Base-by-base conservation (phyloP, 75 land plant genomes). In the Sequoiadendron giganteum region DNA sequence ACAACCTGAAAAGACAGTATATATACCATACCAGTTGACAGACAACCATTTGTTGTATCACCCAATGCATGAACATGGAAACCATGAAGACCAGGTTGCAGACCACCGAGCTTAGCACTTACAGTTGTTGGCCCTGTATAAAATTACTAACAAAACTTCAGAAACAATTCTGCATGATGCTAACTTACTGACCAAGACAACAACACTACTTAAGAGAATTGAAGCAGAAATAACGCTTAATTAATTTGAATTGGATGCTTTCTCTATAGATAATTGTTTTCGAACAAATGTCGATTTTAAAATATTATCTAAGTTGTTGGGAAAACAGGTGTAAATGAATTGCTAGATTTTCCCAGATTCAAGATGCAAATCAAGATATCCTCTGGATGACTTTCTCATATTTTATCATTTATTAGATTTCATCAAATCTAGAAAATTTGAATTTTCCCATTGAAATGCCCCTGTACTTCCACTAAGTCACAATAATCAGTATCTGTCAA, bases 21-120 rank as follows among this genome's bases (percentile, higher is more conserved):
- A 48, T 47, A 54, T n/a, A 79, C 84, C 30, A 87, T 93, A 95
- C 98, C 97, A 89, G 95, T 96, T 58, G 97, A 95, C 92, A 94
- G 91, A 93, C 97, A 95, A 45, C 98, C 98, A 88, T 95, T 96
- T 56, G 98, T 96, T 13, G 97, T 96, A 91, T 96, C 98, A 32
- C 98, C 97, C 86, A 96, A 88, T 5, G 95, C 95, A 89, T 96
- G 98, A 38, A 96, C 93, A 88, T 96, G 98, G 90, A 96, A 96
- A 30, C 98, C 98, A 91, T 96, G 98, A 49, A 90, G 93, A n/a
- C 98, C 98, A 56, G 95, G 95, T 21, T 84, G 89, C 42, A 96
- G 92, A 19, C 98, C 97, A 83, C 92, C 89, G 86, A 96, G 2
- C 65, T 54, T 89, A 34, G 93, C 98, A 65, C 90, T 91, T 10